Evolutionary conservation across 441 rosid species (phyloP), one percentile per base, ranked within the genome.

Genomic region (Capsella rubella): DNA sequence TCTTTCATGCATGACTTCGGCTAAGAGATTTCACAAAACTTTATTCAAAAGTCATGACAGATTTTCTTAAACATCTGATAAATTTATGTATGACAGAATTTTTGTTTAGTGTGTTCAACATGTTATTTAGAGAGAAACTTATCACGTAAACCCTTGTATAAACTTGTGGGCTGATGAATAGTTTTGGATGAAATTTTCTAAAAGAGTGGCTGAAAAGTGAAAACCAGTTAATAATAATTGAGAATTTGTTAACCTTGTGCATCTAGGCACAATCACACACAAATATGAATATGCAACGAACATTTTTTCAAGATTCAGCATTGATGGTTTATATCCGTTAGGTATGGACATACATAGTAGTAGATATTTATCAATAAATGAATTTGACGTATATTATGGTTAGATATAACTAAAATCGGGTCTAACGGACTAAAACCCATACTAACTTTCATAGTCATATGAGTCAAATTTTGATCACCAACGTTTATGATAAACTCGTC

Each of bases 101-200:
- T 21, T 21, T 21, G 25, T 21, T 21, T 21, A 21, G 25, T 21
- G 25, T 21, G 25, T 21, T 21, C 25, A 21, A 21, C 25, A 21
- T 1, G 25, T 21, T 21, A 35, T 70, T 11, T 35, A 27, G 42
- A 37, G 4, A 10, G 42, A 37, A 37, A 37, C 42, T 37, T 37
- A 37, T 37, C 74, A 28, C 25, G 29, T 40, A 55, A 29, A 25
- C 0, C 16, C 29, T 37, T 21, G 13, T 35, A 70, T 8, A 40
- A 71, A 71, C 25, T 61, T 61, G 61, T 71, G 68, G 52, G 75
- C 75, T 71, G 67, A 13, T 35, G 16, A 59, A 27, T 59, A 15
- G 50, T 11, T 35, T 37, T 3, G 14, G 74, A 40, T 60, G 67
- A 59, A 28, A 32, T 6, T 35, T 59, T n/a, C 40, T 49, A 25